Percentiles rank a stretch among this genome's conserved stretches.
Evolutionary conservation across 805 yeast genomes (phyloP).

Genomic region (Candida taoyuanica): DNA sequence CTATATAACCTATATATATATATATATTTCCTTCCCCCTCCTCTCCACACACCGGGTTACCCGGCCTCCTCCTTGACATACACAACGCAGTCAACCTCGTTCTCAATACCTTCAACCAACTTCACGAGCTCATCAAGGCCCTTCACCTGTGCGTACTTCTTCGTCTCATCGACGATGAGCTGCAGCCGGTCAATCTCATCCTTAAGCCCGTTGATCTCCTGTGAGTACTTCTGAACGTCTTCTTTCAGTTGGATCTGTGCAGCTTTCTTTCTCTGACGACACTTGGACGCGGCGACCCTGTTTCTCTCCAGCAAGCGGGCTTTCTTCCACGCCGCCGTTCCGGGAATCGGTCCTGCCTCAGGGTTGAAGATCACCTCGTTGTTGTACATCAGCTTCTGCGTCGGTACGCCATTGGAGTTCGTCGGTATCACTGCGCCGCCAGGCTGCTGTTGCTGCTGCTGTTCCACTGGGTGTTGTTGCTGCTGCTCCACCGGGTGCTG

Average conservation of each 20-base stretch:
- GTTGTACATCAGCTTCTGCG: slow-evolving; percentile 43
- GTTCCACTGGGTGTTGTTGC: slow-evolving; percentile 9
- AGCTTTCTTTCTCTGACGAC: slow-evolving; percentile 63
- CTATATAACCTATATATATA: too few relatives aligned
- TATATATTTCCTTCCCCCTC: background rate
- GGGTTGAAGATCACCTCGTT: slow-evolving; percentile 47
- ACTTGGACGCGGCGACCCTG: slow-evolving; percentile 64
- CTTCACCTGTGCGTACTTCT: slow-evolving; percentile 1
- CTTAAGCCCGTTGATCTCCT: slow-evolving; percentile 37
- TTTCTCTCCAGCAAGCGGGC: slow-evolving; percentile 58
- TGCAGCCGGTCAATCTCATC: slow-evolving; percentile 27
- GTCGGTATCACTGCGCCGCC: slow-evolving; percentile 12
- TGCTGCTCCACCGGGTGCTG: slow-evolving; percentile 2
- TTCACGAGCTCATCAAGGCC: slow-evolving; percentile 1
- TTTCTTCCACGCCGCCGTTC: slow-evolving; percentile 66
- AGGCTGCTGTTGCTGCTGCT: slow-evolving; percentile 7
- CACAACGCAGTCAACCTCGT: too few relatives aligned
- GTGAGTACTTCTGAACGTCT: slow-evolving; percentile 46
- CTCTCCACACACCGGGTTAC: too few relatives aligned
- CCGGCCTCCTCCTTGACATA: too few relatives aligned
- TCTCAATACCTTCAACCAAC: background rate
- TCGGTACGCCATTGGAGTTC: slow-evolving; percentile 30
- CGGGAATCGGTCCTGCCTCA: slow-evolving; percentile 54
- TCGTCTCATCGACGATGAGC: slow-evolving; percentile 5
- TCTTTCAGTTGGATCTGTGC: slow-evolving; percentile 64